Percentiles rank a stretch among this genome's conserved stretches.
Conservation (phyloP, 176 grass and related monocot genomes). For the Aegilops longissima region DNA sequence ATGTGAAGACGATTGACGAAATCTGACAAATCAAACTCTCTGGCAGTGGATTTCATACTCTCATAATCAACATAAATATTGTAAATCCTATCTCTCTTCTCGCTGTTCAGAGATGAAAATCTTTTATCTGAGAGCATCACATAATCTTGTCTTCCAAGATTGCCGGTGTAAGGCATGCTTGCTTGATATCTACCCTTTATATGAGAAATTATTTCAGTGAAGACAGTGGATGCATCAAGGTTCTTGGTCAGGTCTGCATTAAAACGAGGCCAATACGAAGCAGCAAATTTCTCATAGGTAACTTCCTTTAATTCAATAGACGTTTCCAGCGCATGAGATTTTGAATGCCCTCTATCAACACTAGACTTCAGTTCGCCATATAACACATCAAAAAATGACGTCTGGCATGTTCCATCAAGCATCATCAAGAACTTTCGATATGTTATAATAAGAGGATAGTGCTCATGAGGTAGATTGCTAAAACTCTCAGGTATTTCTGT, state of each 20-base stretch:
- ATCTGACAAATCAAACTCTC: conserved; percentile 88
- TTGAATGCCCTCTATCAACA: conserved; percentile 41
- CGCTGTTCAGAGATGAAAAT: conserved; percentile 53
- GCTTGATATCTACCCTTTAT: conserved; percentile 56
- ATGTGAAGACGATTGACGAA: conserved; percentile 61
- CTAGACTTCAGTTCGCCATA: conserved; percentile 35
- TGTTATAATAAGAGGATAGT: conserved; percentile 75
- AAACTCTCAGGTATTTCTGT: conserved; percentile 62
- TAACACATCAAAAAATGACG: conserved; percentile 71
- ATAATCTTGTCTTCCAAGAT: conserved; percentile 54
- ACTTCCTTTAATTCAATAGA: conserved; percentile 77
- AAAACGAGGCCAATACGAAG: conserved; percentile 78
- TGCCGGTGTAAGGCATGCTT: not conserved
- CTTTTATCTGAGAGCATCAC: conserved; percentile 60
- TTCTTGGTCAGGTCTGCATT: conserved; percentile 60
- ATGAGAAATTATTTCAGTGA: conserved; percentile 88
- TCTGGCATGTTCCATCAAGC: conserved; percentile 71
- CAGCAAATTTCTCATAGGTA: conserved; percentile 68
- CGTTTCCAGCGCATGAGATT: conserved; percentile 48
- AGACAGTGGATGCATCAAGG: conserved; percentile 74
- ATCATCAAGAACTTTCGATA: conserved; percentile 80
- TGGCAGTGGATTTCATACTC: conserved; percentile 45
- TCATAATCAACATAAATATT: conserved; percentile 81
- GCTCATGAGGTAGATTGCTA: conserved; percentile 14
- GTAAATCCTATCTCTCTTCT: conserved; percentile 59